These are phyloP conservation scores for Globisporangium acanthophoron DNA, from an alignment of 352 stramenopile genomes.

Conservation along the genomic window DNA sequence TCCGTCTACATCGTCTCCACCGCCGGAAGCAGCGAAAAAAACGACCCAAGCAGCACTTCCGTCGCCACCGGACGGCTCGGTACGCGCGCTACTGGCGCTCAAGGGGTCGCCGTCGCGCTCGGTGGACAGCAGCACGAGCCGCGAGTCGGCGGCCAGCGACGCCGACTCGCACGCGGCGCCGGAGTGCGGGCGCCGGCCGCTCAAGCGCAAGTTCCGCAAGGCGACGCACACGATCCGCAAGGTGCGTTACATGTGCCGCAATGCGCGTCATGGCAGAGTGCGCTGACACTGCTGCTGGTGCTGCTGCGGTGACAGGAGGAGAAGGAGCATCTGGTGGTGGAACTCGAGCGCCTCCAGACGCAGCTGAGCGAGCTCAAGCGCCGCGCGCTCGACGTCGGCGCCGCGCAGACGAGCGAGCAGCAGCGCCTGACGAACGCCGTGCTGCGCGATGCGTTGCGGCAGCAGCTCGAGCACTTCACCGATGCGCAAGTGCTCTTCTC, in stretches of 20 bases:
- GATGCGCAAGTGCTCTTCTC: constrained; percentile 26
- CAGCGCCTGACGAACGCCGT: constrained; percentile 11
- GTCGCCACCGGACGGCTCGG: constrained; percentile 3
- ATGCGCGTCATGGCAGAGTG: not conserved
- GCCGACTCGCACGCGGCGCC: constrained; percentile 4
- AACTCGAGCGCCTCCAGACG: constrained; percentile 27
- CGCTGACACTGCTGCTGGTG: too few relatives aligned
- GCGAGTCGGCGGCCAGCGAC: not conserved
- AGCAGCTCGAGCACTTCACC: constrained; percentile 22
- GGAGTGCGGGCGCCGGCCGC: not conserved
- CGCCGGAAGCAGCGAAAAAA: not conserved
- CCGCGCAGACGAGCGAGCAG: constrained; percentile 7
- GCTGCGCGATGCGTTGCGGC: constrained; percentile 21
- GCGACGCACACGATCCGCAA: constrained; percentile 15
- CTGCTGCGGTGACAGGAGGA: constrained; percentile 17
- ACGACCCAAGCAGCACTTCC: not conserved
- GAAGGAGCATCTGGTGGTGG: constrained; percentile 20
- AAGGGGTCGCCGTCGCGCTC: constrained; percentile 10
- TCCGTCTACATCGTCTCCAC: not conserved
- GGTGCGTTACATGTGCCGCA: not conserved
- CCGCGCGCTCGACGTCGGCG: constrained; percentile 11
- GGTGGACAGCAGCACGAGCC: constrained; percentile 2
- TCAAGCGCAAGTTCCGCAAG: constrained; percentile 14
- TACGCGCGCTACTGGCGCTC: constrained; percentile 12
- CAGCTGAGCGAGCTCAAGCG: constrained; percentile 32